Base-by-base conservation (phyloP, 1,139 yeast species). In the Chernovozyma sophiae-reginae region DNA sequence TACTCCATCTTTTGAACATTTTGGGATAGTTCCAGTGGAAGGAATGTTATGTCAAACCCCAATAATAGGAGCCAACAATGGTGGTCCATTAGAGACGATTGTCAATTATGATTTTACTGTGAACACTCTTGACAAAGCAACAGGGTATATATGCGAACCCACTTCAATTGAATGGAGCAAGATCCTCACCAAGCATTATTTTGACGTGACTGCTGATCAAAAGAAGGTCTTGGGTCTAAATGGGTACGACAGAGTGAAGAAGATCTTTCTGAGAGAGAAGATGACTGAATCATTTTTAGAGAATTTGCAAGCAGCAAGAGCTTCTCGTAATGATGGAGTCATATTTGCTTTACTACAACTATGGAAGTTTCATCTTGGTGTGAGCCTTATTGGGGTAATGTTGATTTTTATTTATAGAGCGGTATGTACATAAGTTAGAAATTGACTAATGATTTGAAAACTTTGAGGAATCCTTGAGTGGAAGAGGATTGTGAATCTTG, bases 1-100 rank as follows among this genome's bases (percentile, higher is more conserved):
- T 55, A 94, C 99, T 0, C 98, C 99, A 2, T 73, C 84, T 1
- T 76, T 77, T 51, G 98, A 94, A 57, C 99, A 92, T 61, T 92
- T 92, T 56, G 99, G 99, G 12, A 94, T 92, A 44, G 99, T 94
- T 3, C 99, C 99, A 1, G 72, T 92, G 12, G 98, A 92, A 54
- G 89, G 96, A 15, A 90, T 92, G 97, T 71, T 83, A 33, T 71
- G 77, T 43, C 81, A 84, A 22, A 82, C 85, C 1, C 90, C 96
- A 0, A 96, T 89, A 0, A 63, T 94, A 38, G 97, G 96, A 0
- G 81, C 84, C 2, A 79, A 86, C 52, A 80, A 79, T 32, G 99
- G 98, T 13, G 99, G 99, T 0, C 98, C 98, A 0, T 60, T 82
- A 23, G 99, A 92, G 55, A 84, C 96, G 0, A 71, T 92, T 10